Conservation (phyloP, 352 stramenopile genomes). For the Phytophthora lateralis region DNA sequence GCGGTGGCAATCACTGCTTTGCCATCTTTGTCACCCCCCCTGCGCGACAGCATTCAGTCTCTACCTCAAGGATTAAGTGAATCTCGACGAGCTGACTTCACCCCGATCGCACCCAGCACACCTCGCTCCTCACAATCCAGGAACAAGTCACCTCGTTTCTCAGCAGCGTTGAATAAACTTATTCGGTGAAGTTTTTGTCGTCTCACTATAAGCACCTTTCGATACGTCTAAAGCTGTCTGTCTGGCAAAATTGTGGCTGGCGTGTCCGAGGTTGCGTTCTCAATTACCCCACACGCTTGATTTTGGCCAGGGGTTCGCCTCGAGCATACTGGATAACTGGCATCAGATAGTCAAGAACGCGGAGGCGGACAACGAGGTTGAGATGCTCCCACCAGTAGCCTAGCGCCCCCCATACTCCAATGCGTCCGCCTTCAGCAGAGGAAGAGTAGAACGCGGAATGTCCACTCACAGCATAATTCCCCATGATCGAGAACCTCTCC, state of each 20-base stretch:
- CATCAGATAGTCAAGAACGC: conserved; percentile 63
- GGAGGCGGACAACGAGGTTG: conserved; percentile 65
- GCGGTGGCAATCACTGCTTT: conserved; percentile 29
- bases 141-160: conserved; percentile 53
- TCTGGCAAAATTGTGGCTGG: not conserved
- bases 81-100: conserved; percentile 33
- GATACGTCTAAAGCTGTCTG: not conserved
- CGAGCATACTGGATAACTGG: conserved; percentile 43
- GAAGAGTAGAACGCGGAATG: conserved; percentile 53
- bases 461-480: conserved; percentile 68
- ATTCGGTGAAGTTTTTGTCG: conserved; percentile 33
- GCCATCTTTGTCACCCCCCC: conserved; percentile 25
- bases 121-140: conserved; percentile 53
- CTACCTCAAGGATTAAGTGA: conserved; percentile 24
- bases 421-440: conserved; percentile 5
- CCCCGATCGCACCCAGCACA: conserved; percentile 34
- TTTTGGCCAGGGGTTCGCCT: conserved; percentile 39
- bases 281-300: conserved; percentile 44
- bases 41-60: conserved; percentile 21
- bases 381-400: conserved; percentile 72
- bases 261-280: not conserved
- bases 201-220: conserved; percentile 1
- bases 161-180: conserved; percentile 48
- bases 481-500: conserved; percentile 81
- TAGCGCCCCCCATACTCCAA: conserved; percentile 27